Conservation (phyloP, 441 rosid species). For the Arabidopsis lyrata region DNA sequence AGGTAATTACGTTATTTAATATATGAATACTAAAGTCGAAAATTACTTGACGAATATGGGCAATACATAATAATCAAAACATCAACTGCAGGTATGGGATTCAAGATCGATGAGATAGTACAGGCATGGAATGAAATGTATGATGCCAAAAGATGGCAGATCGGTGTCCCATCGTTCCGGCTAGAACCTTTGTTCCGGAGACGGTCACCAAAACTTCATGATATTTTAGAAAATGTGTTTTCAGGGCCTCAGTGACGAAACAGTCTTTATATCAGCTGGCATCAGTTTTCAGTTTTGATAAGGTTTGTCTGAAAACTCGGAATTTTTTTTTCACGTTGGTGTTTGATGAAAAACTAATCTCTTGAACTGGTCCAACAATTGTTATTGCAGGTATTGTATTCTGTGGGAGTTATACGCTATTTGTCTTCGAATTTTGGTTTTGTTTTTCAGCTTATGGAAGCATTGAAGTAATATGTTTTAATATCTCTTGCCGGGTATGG, state of each 20-base stretch:
- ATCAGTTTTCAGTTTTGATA: neutral
- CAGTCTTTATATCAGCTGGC: slow-evolving; percentile 16
- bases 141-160: slow-evolving; percentile 94
- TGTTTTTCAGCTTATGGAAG: slow-evolving; percentile 32
- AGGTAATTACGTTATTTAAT: slow-evolving; percentile 53
- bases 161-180: slow-evolving; percentile 88
- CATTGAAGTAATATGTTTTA: slow-evolving; percentile 15
- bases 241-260: slow-evolving; percentile 35
- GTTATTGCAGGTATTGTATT: slow-evolving; percentile 30
- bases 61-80: neutral
- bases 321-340: neutral
- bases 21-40: neutral
- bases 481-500: slow-evolving; percentile 11
- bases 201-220: slow-evolving; percentile 77
- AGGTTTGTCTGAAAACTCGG: neutral
- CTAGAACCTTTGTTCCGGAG: slow-evolving; percentile 92
- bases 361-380: slow-evolving; percentile 29
- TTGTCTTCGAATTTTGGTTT: slow-evolving; percentile 16
- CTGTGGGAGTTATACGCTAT: neutral
- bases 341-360: slow-evolving; percentile 2
- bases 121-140: slow-evolving; percentile 99
- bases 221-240: slow-evolving; percentile 66
- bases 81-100: slow-evolving; percentile 67
- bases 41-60: neutral
- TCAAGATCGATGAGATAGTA: slow-evolving; percentile 94